These are phyloP conservation scores for Aspergillus funiculosus DNA, from an alignment of 495 filamentous ascomycete genomes.

Conservation along the genomic window DNA sequence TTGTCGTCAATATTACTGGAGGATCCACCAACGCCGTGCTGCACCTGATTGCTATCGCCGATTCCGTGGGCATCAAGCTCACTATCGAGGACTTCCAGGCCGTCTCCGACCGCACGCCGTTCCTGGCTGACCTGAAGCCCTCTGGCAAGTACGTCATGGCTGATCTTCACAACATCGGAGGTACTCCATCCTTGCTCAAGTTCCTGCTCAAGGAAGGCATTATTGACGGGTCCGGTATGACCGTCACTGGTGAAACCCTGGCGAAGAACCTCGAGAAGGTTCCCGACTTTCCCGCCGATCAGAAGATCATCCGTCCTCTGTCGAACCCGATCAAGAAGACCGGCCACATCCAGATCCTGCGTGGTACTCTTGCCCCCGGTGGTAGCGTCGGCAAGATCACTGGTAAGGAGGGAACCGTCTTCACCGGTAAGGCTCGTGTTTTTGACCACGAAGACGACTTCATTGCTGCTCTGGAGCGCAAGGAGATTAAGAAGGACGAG, in stretches of 20 bases:
- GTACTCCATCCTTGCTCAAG: slow-evolving; percentile 85
- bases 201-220: slow-evolving; percentile 86
- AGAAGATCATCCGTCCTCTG: slow-evolving; percentile 87
- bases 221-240: slow-evolving; percentile 81
- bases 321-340: slow-evolving; percentile 89
- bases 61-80: slow-evolving; percentile 87
- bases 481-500: slow-evolving; percentile 89
- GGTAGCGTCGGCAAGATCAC: slow-evolving; percentile 97
- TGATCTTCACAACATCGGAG: slow-evolving; percentile 84
- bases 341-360: slow-evolving; percentile 95
- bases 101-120: slow-evolving; percentile 84
- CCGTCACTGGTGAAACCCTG: slow-evolving; percentile 90
- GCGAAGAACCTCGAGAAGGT: slow-evolving; percentile 80
- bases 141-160: slow-evolving; percentile 96
- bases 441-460: slow-evolving; percentile 84
- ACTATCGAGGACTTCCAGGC: slow-evolving; percentile 97
- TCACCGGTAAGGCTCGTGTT: slow-evolving; percentile 80
- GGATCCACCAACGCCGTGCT: slow-evolving; percentile 97
- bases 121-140: slow-evolving; percentile 94
- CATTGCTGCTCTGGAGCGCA: slow-evolving; percentile 67
- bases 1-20: slow-evolving; percentile 88
- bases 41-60: slow-evolving; percentile 93
- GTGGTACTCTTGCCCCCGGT: slow-evolving; percentile 82
- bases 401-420: slow-evolving; percentile 88
- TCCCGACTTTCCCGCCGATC: slow-evolving; percentile 72